These are phyloP conservation scores for Mytilinidion resinicola DNA, from an alignment of 495 filamentous ascomycete species.

Conservation along the genomic window DNA sequence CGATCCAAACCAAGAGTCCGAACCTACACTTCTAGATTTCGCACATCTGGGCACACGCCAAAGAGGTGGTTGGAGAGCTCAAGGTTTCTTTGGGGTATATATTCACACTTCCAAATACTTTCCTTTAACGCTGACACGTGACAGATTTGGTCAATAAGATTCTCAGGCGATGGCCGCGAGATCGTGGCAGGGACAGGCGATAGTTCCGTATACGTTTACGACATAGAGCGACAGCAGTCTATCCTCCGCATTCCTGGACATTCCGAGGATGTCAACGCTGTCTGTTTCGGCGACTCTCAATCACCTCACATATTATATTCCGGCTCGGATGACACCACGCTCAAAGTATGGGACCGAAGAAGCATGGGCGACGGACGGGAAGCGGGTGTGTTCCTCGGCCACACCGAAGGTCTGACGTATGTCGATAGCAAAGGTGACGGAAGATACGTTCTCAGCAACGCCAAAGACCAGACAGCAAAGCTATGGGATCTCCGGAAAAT, in stretches of 20 bases:
- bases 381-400: constrained; percentile 87
- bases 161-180: constrained; percentile 86
- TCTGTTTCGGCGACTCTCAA: constrained; percentile 83
- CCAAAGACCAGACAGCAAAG: constrained; percentile 96
- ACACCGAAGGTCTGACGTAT: constrained; percentile 91
- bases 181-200: constrained; percentile 83
- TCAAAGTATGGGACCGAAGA: constrained; percentile 95
- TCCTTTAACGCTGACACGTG: constrained; percentile 7
- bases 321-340: constrained; percentile 86
- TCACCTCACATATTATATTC: constrained; percentile 96
- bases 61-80: constrained; percentile 32
- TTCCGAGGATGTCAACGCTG: constrained; percentile 87
- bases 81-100: constrained; percentile 12
- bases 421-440: constrained; percentile 96
- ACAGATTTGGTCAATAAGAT: constrained; percentile 80
- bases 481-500: constrained; percentile 89
- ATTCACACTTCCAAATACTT: neutral
- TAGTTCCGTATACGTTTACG: constrained; percentile 81
- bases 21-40: constrained; percentile 72
- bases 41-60: constrained; percentile 44
- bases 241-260: constrained; percentile 75
- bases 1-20: constrained; percentile 69
- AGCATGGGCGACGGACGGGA: constrained; percentile 81
- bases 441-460: constrained; percentile 87
- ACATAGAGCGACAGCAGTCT: constrained; percentile 70